Percentiles rank a stretch among this genome's conserved stretches.
Conservation (phyloP, 176 grass and related monocot species). For the Panicum miliaceum region DNA sequence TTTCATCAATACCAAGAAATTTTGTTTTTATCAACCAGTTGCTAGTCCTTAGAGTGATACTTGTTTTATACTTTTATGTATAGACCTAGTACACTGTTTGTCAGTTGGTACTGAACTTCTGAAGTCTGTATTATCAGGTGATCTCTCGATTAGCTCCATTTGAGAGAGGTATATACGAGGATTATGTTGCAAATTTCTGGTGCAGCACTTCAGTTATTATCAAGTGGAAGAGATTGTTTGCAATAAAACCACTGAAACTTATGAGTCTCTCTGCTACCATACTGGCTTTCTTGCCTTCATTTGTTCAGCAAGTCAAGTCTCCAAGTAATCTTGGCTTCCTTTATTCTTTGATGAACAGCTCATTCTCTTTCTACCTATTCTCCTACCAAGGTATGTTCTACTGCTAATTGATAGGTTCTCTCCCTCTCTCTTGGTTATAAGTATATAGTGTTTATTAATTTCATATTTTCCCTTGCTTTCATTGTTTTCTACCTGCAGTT, state of each 20-base stretch:
- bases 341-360: slow-evolving; percentile 81
- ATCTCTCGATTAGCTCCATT: slow-evolving; percentile 84
- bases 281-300: slow-evolving; percentile 83
- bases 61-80: slow-evolving; percentile 20
- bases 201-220: slow-evolving; percentile 88
- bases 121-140: slow-evolving; percentile 56
- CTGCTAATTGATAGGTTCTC: not conserved
- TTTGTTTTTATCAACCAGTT: slow-evolving; percentile 6
- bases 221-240: slow-evolving; percentile 89
- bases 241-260: slow-evolving; percentile 67
- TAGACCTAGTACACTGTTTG: slow-evolving; percentile 25
- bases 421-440: not conserved
- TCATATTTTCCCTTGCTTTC: slow-evolving; percentile 20
- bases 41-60: slow-evolving; percentile 4
- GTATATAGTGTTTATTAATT: slow-evolving; percentile 13
- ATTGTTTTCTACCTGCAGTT: slow-evolving; percentile 59
- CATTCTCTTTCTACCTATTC: slow-evolving; percentile 91
- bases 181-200: slow-evolving; percentile 98
- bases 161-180: slow-evolving; percentile 94
- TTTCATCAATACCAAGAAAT: not conserved
- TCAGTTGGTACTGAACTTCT: slow-evolving; percentile 23
- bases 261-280: slow-evolving; percentile 76
- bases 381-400: slow-evolving; percentile 84
- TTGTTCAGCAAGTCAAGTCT: slow-evolving; percentile 84
- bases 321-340: slow-evolving; percentile 87